These are phyloP conservation scores for Chlamydomonas asymmetrica DNA, from an alignment of 139 green algal genomes.

Conservation along the genomic window DNA sequence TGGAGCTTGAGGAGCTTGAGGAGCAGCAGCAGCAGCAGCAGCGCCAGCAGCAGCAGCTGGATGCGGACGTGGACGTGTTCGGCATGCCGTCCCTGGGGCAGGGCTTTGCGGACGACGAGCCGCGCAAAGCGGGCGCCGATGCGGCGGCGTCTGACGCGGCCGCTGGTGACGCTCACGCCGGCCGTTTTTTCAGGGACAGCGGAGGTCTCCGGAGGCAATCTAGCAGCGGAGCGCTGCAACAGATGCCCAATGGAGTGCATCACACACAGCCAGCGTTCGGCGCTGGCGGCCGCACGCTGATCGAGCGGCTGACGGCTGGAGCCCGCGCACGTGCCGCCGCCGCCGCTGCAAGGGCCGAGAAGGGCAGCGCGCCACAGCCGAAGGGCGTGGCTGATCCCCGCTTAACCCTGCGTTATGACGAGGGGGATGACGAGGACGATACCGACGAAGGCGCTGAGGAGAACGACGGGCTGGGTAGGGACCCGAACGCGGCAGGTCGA, in stretches of 20 bases:
- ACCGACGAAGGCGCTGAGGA: neutral
- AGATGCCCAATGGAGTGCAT: neutral
- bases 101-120: no score
- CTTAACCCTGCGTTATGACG: neutral
- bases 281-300: neutral
- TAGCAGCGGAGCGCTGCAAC: neutral
- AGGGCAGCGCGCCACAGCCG: neutral
- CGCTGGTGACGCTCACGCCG: neutral
- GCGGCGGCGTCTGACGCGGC: no score
- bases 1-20: no score
- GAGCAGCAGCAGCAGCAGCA: no score
- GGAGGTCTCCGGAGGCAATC: neutral
- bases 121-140: no score
- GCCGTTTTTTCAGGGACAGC: neutral
- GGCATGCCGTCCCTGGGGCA: no score
- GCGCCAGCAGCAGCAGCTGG: no score
- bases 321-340: neutral
- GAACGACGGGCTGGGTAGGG: no score
- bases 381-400: neutral
- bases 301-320: no score
- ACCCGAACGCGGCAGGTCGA: no score
- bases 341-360: neutral
- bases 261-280: conserved; percentile 5
- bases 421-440: neutral
- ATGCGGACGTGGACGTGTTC: no score